Percentiles rank a stretch among this genome's conserved stretches.
Evolutionary conservation across 208 protist species (phyloP).

Genomic region (Leishmania major): DNA sequence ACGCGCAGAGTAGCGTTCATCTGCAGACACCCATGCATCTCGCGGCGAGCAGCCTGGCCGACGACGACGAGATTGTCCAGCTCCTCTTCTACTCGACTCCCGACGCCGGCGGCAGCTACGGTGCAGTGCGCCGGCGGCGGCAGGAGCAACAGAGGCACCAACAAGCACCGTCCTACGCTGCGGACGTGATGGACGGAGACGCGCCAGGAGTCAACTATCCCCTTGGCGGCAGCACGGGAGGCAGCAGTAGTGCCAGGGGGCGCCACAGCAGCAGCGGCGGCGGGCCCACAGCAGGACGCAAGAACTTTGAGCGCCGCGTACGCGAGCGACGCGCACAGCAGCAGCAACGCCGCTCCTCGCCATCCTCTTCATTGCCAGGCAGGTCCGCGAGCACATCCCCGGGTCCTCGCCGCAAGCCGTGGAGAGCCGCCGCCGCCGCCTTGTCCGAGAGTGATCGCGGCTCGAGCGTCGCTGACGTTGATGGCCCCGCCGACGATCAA

Average conservation of each 20-base stretch:
- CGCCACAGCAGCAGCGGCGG: not conserved
- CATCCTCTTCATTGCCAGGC: not conserved
- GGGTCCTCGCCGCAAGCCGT: not conserved
- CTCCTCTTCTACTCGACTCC: constrained; percentile 39
- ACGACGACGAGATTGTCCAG: constrained; percentile 30
- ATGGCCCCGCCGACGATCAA: constrained; percentile 11
- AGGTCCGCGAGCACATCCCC: not conserved
- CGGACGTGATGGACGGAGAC: not conserved
- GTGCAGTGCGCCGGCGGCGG: constrained; percentile 5
- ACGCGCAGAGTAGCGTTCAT: constrained; percentile 56
- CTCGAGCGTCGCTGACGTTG: not conserved
- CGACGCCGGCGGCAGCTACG: not conserved
- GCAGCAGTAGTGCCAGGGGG: not conserved
- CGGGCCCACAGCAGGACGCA: not conserved
- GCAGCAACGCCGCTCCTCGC: constrained; percentile 3
- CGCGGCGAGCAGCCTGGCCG: constrained; percentile 39
- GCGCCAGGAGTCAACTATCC: not conserved
- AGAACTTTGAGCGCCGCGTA: constrained; percentile 6
- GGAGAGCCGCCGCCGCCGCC: not conserved
- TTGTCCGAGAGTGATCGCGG: constrained; percentile 1
- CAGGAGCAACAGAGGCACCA: not conserved
- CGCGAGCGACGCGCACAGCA: constrained; percentile 5
- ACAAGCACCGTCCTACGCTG: not conserved
- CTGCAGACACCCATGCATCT: constrained; percentile 70
- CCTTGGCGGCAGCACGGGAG: not conserved